Evolutionary conservation across 164 flowering plant genomes (phyloP).

Genomic region (Macadamia integrifolia): DNA sequence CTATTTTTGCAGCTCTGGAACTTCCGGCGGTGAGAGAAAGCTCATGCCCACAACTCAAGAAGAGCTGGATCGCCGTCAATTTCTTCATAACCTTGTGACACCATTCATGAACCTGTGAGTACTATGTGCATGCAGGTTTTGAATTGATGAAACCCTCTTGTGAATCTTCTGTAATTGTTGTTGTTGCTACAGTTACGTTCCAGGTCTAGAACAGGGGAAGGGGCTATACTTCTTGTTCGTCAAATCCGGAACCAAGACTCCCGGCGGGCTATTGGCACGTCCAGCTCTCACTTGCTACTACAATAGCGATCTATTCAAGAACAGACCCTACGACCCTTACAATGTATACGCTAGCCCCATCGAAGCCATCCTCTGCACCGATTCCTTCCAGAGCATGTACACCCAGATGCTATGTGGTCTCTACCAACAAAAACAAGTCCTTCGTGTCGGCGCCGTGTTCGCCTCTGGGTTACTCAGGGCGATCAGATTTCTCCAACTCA

Average conservation of each 20-base stretch:
- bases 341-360: constrained; percentile 38
- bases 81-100: constrained; percentile 35
- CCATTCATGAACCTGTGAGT: constrained; percentile 44
- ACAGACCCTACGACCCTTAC: constrained; percentile 31
- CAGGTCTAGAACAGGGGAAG: constrained; percentile 42
- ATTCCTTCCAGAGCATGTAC: constrained; percentile 48
- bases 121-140: background rate
- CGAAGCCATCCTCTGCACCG: constrained; percentile 41
- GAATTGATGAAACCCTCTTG: too few species aligned
- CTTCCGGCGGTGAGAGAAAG: constrained; percentile 42
- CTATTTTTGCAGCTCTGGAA: constrained; percentile 30
- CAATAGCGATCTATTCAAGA: constrained; percentile 37
- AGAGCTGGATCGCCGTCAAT: constrained; percentile 37
- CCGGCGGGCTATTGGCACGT: constrained; percentile 37
- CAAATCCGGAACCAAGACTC: constrained; percentile 33
- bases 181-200: constrained; percentile 25
- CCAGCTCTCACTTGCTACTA: constrained; percentile 41
- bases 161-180: background rate
- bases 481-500: constrained; percentile 40
- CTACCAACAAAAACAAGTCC: constrained; percentile 28
- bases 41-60: constrained; percentile 39
- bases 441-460: constrained; percentile 41
- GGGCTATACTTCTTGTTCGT: constrained; percentile 33
- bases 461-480: constrained; percentile 46
- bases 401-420: constrained; percentile 47